phyloP scores from a whole-genome alignment of 2,329 filamentous ascomycete species.

The Talaromyces sp. region DNA sequence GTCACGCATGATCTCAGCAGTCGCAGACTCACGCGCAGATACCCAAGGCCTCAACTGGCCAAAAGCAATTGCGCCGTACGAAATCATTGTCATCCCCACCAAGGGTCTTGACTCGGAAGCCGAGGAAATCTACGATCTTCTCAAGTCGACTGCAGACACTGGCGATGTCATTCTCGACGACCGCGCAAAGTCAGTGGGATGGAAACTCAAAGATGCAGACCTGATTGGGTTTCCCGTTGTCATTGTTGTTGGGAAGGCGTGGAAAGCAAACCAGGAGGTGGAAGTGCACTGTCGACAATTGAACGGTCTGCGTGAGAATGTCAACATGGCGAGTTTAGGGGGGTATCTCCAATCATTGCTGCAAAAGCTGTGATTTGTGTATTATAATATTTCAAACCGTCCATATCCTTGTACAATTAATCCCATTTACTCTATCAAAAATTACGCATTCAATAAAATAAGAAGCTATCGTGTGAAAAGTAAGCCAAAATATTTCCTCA shows the following conservation, averaged over 20 bases:
- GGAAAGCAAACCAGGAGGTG: conserved; percentile 53
- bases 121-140: conserved; percentile 57
- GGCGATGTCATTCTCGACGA: conserved; percentile 70
- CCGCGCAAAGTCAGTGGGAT: conserved; percentile 60
- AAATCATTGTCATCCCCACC: conserved; percentile 61
- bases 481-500: neutral
- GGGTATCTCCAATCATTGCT: conserved; percentile 46
- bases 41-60: conserved; percentile 81
- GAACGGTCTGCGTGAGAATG: conserved; percentile 52
- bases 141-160: conserved; percentile 32
- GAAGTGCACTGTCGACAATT: conserved; percentile 76
- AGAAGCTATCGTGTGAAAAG: neutral
- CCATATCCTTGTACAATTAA: conserved; percentile 5
- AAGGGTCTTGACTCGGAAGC: conserved; percentile 45
- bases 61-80: conserved; percentile 75
- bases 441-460: neutral
- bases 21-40: conserved; percentile 71
- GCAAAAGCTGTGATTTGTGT: conserved; percentile 41
- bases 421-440: neutral
- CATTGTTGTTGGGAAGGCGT: conserved; percentile 69
- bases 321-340: conserved; percentile 48
- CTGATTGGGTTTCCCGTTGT: conserved; percentile 81
- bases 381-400: neutral
- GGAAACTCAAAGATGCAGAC: conserved; percentile 89
- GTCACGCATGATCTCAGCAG: conserved; percentile 80